These are phyloP conservation scores for Triangularia setosa DNA, from an alignment of 2,329 filamentous ascomycete genomes.

Conservation along the genomic window DNA sequence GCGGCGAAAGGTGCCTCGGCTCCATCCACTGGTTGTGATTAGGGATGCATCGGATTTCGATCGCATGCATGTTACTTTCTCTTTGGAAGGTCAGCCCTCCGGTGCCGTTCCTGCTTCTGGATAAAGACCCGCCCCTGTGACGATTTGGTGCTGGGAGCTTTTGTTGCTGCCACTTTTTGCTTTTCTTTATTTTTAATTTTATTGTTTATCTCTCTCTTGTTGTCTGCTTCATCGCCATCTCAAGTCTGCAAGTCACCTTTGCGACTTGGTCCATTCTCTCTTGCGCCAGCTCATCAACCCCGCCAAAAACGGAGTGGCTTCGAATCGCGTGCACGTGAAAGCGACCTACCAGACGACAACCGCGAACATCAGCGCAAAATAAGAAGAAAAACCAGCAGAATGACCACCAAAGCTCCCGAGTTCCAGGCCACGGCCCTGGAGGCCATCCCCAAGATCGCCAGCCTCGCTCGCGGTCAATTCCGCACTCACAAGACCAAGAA, in stretches of 20 bases:
- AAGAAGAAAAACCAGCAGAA: conserved; percentile 24
- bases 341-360: neutral
- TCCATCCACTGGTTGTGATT: neutral
- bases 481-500: conserved; percentile 76
- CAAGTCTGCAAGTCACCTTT: neutral
- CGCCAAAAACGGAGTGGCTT: neutral
- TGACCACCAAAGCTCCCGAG: conserved; percentile 39
- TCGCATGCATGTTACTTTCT: neutral
- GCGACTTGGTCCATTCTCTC: neutral
- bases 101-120: neutral
- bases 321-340: neutral
- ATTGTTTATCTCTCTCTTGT: neutral
- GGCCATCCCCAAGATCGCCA: conserved; percentile 59
- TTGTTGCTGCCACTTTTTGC: neutral
- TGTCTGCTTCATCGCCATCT: too few relatives aligned
- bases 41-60: neutral
- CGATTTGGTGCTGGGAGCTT: neutral
- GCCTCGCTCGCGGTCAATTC: conserved; percentile 65
- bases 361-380: neutral
- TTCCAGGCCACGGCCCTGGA: conserved; percentile 63
- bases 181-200: neutral
- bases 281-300: neutral
- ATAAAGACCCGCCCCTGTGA: neutral
- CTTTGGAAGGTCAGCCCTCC: neutral
- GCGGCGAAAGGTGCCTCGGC: neutral